Conservation (phyloP, 2,329 filamentous ascomycete species). For the Trichoderma pleuroti region DNA sequence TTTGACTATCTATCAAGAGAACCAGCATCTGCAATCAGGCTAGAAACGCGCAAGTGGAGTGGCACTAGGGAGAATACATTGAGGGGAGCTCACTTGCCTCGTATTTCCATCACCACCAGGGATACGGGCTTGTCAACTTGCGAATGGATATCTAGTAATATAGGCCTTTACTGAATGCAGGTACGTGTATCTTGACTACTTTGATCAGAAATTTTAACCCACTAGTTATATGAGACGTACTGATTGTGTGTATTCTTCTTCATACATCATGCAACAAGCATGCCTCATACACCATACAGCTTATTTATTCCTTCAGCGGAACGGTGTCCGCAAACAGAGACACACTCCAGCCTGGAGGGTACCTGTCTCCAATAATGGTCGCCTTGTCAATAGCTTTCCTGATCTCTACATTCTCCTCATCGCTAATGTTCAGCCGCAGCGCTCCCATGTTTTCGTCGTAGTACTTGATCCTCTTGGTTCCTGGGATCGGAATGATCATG, state of each 20-base stretch:
- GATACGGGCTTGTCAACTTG: not conserved
- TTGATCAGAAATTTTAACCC: not conserved
- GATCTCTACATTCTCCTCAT: not conserved
- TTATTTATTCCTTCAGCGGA: not conserved
- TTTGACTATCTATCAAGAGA: not conserved
- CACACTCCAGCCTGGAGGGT: not conserved
- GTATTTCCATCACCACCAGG: not conserved
- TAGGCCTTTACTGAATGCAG: not conserved
- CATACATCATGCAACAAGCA: not conserved
- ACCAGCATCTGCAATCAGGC: not conserved
- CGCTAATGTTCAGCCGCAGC: not conserved
- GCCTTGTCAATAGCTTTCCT: not conserved
- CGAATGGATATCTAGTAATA: not conserved
- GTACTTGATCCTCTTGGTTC: constrained; percentile 46
- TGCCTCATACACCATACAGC: not conserved
- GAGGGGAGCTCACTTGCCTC: not conserved
- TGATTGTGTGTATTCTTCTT: not conserved
- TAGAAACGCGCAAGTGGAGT: not conserved
- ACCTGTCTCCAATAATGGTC: not conserved
- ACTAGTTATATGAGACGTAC: not conserved
- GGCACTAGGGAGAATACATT: not conserved
- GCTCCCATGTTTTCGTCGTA: constrained; percentile 14
- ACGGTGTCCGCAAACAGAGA: not conserved
- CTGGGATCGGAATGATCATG: constrained; percentile 58
- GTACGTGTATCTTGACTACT: not conserved